Conservation (phyloP, 176 grass and related monocot genomes). For the Paspalum vaginatum region DNA sequence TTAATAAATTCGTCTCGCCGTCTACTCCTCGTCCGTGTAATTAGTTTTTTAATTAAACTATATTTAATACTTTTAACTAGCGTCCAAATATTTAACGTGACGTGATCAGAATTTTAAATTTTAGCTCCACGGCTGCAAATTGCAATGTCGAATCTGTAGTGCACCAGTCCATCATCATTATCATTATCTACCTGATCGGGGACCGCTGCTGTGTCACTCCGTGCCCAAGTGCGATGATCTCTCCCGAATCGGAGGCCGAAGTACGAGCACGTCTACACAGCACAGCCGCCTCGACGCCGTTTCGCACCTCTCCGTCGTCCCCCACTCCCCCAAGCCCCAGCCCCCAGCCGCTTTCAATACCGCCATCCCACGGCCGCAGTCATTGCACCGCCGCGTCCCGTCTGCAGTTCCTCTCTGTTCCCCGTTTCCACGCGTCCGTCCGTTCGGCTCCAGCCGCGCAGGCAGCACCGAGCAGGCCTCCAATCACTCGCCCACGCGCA, state of each 20-base stretch:
- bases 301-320: no score
- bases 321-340: neutral
- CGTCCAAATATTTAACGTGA: no score
- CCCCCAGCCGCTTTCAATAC: slow-evolving; percentile 10
- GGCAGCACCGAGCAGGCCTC: neutral
- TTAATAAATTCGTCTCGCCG: no score
- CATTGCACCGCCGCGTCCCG: slow-evolving; percentile 23
- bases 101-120: no score
- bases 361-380: slow-evolving; percentile 13
- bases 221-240: neutral
- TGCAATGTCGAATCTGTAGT: neutral
- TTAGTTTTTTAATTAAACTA: no score
- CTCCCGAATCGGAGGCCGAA: neutral
- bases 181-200: neutral
- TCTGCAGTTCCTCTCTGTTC: neutral
- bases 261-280: neutral
- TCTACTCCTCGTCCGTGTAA: no score
- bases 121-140: neutral
- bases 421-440: slow-evolving; percentile 1
- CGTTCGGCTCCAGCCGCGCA: slow-evolving; percentile 2
- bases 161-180: neutral
- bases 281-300: no score
- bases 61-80: no score
- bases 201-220: neutral
- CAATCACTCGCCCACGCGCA: slow-evolving; percentile 1